Conservation (phyloP, 805 yeast species). For the Candida easanensis region DNA sequence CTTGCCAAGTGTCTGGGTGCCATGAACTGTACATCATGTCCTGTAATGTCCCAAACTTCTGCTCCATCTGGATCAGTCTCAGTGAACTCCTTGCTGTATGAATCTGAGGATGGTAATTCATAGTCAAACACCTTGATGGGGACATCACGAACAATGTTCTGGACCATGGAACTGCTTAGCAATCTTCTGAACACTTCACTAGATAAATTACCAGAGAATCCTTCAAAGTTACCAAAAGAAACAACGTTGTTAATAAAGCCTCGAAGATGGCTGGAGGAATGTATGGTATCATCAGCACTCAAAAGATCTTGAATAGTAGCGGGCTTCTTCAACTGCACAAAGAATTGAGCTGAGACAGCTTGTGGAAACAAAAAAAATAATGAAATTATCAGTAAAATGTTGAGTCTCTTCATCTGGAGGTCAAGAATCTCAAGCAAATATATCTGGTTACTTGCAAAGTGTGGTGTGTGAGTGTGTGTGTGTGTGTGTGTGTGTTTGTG, state of each 20-base stretch:
- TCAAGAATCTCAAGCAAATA: too few relatives aligned
- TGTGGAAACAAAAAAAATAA: background rate
- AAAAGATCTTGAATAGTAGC: constrained; percentile 22
- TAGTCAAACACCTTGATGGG: constrained; percentile 53
- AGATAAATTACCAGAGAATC: constrained; percentile 63
- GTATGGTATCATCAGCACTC: constrained; percentile 21
- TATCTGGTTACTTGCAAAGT: too few relatives aligned
- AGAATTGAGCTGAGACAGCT: constrained; percentile 14
- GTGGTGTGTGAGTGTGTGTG: too few relatives aligned
- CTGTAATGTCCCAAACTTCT: constrained; percentile 1
- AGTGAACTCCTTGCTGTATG: constrained; percentile 29
- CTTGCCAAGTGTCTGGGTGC: constrained; percentile 72
- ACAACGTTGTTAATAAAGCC: constrained; percentile 48
- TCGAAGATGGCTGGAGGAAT: constrained; percentile 35
- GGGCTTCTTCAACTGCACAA: constrained; percentile 26
- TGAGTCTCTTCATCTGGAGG: too few relatives aligned
- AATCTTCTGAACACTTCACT: constrained; percentile 45
- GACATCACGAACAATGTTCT: constrained; percentile 67
- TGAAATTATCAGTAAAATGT: too few relatives aligned
- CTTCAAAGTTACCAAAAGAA: constrained; percentile 69
- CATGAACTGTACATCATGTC: constrained; percentile 32
- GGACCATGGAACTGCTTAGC: constrained; percentile 57
- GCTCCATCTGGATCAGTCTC: constrained; percentile 16
- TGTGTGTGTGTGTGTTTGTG: too few relatives aligned
- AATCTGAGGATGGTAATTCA: background rate